These are phyloP conservation scores for Hypoxylon subgilvum DNA, from an alignment of 495 filamentous ascomycete species.

Conservation along the genomic window DNA sequence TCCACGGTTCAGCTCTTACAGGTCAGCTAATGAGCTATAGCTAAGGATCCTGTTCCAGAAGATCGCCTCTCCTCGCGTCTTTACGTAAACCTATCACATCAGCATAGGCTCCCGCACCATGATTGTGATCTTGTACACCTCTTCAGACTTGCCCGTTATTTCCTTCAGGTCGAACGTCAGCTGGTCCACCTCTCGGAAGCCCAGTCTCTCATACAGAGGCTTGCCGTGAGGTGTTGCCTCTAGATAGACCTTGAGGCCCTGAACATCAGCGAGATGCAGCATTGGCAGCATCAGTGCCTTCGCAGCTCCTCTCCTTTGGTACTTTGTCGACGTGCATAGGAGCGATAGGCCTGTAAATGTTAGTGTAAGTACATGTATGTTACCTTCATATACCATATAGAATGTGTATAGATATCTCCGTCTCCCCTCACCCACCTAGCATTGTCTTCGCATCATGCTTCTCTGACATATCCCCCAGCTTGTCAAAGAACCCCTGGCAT, in stretches of 20 bases:
- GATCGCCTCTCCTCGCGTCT: neutral
- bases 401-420: neutral
- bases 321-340: slow-evolving; percentile 46
- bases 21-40: neutral
- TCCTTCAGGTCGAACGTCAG: slow-evolving; percentile 39
- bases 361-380: neutral
- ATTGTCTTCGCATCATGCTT: slow-evolving; percentile 36
- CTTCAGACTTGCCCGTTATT: slow-evolving; percentile 21
- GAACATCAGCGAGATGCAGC: slow-evolving; percentile 39
- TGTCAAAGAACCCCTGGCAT: slow-evolving; percentile 26
- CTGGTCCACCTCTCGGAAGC: slow-evolving; percentile 45
- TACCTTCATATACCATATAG: neutral
- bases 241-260: slow-evolving; percentile 38
- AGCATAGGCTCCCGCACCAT: slow-evolving; percentile 40
- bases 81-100: slow-evolving; percentile 3
- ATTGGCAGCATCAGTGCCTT: slow-evolving; percentile 39
- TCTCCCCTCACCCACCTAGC: slow-evolving; percentile 34
- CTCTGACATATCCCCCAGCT: slow-evolving; percentile 18
- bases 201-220: slow-evolving; percentile 44
- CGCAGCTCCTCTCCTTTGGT: slow-evolving; percentile 44
- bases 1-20: too few relatives aligned
- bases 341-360: slow-evolving; percentile 41
- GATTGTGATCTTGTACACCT: slow-evolving; percentile 21
- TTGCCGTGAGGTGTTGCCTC: slow-evolving; percentile 45
- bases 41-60: neutral